Evolutionary conservation across 768 basidiomycete genomes (phyloP).

Genomic region (Lactarius hengduanensis): DNA sequence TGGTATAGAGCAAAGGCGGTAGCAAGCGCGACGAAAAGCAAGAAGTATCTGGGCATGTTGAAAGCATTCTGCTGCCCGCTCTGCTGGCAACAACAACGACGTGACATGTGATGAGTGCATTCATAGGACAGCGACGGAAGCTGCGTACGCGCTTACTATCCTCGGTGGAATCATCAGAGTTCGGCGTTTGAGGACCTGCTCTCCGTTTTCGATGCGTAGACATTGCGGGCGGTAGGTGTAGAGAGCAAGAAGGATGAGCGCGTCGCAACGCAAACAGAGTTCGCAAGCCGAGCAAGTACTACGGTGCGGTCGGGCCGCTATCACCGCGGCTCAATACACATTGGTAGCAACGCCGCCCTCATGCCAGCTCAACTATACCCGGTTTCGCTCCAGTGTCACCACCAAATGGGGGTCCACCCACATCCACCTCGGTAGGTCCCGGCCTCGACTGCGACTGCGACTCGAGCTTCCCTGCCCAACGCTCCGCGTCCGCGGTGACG

Average conservation of each 20-base stretch:
- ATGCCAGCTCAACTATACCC: conserved; percentile 8
- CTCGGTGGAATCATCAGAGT: background rate
- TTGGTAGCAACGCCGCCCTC: too few species aligned
- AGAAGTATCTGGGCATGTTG: background rate
- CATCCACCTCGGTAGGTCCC: background rate
- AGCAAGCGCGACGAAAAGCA: conserved; percentile 8
- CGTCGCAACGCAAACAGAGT: too few species aligned
- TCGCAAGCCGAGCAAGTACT: too few species aligned
- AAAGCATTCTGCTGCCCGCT: background rate
- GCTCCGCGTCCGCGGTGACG: conserved; percentile 14
- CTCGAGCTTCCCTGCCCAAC: conserved; percentile 18
- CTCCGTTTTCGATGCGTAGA: conserved; percentile 18
- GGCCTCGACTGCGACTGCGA: background rate
- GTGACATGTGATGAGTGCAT: background rate
- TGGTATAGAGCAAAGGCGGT: conserved; percentile 16
- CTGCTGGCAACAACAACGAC: background rate
- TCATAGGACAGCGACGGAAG: background rate
- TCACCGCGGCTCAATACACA: too few species aligned
- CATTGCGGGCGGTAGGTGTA: background rate
- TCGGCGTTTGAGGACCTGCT: background rate
- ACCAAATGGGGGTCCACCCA: background rate
- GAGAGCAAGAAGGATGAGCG: background rate
- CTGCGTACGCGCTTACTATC: conserved; percentile 11
- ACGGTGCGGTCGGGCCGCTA: too few species aligned
- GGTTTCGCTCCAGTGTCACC: background rate